Conservation (phyloP, 2,329 filamentous ascomycete species). For the Cercospora janseana region DNA sequence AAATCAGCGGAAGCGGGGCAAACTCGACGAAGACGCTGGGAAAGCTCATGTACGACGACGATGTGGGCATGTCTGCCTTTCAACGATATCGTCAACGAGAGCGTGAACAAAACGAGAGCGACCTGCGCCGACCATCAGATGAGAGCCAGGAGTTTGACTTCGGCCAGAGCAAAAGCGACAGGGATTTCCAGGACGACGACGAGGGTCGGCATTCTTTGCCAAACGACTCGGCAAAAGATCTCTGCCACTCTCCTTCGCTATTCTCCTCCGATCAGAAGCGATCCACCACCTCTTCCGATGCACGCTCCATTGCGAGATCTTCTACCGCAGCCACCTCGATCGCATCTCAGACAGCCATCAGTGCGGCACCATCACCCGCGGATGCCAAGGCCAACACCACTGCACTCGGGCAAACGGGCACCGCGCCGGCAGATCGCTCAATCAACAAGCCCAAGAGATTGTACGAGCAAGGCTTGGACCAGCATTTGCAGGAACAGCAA, state of each 20-base stretch:
- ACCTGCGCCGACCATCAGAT: slow-evolving; percentile 27
- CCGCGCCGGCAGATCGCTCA: slow-evolving; percentile 56
- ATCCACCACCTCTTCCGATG: slow-evolving; percentile 80
- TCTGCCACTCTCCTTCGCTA: slow-evolving; percentile 53
- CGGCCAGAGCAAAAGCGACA: slow-evolving; percentile 36
- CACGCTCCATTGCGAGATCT: slow-evolving; percentile 65
- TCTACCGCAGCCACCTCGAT: slow-evolving; percentile 89
- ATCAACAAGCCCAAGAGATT: slow-evolving; percentile 70
- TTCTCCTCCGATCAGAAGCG: slow-evolving; percentile 70
- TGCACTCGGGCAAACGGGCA: slow-evolving; percentile 26
- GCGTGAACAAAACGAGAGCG: slow-evolving; percentile 51
- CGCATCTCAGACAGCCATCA: slow-evolving; percentile 62
- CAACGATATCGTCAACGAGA: slow-evolving; percentile 66
- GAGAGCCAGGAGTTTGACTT: slow-evolving; percentile 37
- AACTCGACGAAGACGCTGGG: slow-evolving; percentile 54
- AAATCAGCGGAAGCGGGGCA: slow-evolving; percentile 60
- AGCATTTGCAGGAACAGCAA: slow-evolving; percentile 78
- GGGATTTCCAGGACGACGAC: slow-evolving; percentile 41
- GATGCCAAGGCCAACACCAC: slow-evolving; percentile 53
- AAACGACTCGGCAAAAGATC: slow-evolving; percentile 45
- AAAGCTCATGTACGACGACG: slow-evolving; percentile 78
- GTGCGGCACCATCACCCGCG: slow-evolving; percentile 39
- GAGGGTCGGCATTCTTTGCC: slow-evolving; percentile 44
- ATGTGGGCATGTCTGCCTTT: slow-evolving; percentile 79
- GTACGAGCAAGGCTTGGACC: slow-evolving; percentile 78